Base-by-base conservation (phyloP, 78 protist species). In the Speleostelium caveatum region DNA sequence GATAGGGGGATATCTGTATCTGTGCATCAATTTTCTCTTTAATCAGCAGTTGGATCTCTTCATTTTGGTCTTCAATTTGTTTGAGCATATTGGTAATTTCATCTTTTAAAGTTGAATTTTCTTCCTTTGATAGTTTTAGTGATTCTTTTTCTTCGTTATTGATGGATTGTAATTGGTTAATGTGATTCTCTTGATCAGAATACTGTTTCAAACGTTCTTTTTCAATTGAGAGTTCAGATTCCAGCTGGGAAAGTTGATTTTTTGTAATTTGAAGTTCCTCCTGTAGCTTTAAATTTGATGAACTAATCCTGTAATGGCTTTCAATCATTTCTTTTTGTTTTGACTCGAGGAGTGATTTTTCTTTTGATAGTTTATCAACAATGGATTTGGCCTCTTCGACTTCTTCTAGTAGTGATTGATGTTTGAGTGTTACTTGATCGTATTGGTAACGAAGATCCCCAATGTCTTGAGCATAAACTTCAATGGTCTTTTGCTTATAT, bases 21-120 rank as follows among this genome's bases (percentile, higher is more conserved):
- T 78, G 87, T 5, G 87, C 62, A 14, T 78, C 87, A 24, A 63
- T 45, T 58, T 78, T 78, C 60, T 78, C 75, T 66, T 78, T 78
- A 16, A 78, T 36, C 22, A 78, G 49, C 16, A 63, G 56, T 4
- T 62, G 26, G 22, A 78, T 78, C 45, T 78, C 87, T 53, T 78
- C 75, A 17, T 78, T 32, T 33, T 78, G 87, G 35, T 78, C 87
- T 2, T 62, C 38, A 35, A 78, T 36, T 53, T 72, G 42, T 26
- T 78, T 56, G 12, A 66, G 22, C 8, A 41, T 7, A 10, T 0
- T n/a, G 10, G 30, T 24, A 14, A 62, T 42, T 58, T 58, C 36
- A 17, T 78, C 75, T 19, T 4, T 14, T 24, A 66, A 8, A 17
- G 38, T 28, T 8, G 49, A 74, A 12, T n/a, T 33, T 21, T 78